These are phyloP conservation scores for Musa itinerans DNA, from an alignment of 176 grass and related monocot genomes.

Conservation along the genomic window DNA sequence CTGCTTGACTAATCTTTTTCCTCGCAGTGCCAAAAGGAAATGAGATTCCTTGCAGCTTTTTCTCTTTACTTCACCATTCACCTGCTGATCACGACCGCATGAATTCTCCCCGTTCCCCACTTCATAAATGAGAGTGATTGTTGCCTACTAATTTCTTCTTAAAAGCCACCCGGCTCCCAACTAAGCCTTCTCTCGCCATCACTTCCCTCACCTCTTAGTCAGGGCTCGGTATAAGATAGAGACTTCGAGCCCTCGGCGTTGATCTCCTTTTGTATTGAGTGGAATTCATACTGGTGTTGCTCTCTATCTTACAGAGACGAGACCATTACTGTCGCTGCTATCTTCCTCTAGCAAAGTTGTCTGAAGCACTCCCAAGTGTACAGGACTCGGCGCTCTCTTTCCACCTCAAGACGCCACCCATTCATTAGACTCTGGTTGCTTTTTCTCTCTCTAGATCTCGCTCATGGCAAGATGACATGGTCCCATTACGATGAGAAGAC, in stretches of 20 bases:
- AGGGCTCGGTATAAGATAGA: background rate
- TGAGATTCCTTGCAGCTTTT: background rate
- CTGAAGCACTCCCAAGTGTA: background rate
- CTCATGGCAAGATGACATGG: constrained; percentile 5
- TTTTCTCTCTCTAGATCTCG: too few relatives aligned
- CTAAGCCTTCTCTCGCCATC: background rate
- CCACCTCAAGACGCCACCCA: background rate
- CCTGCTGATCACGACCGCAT: too few relatives aligned
- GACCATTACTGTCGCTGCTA: background rate
- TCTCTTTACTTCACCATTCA: background rate
- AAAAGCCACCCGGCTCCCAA: too few relatives aligned
- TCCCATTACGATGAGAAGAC: background rate
- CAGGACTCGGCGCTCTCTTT: background rate
- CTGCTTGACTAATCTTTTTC: background rate
- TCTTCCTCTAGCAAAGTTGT: background rate
- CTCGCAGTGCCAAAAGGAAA: background rate
- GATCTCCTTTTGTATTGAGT: background rate
- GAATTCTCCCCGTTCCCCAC: background rate
- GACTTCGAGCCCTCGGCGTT: background rate
- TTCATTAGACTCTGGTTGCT: background rate
- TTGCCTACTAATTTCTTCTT: background rate
- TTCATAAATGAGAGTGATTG: background rate
- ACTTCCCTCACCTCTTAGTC: background rate
- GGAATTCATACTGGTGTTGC: background rate
- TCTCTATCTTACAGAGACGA: background rate